Evolutionary conservation across 2,329 filamentous ascomycete species (phyloP).

Genomic region (Hypoxylon rubiginosum): DNA sequence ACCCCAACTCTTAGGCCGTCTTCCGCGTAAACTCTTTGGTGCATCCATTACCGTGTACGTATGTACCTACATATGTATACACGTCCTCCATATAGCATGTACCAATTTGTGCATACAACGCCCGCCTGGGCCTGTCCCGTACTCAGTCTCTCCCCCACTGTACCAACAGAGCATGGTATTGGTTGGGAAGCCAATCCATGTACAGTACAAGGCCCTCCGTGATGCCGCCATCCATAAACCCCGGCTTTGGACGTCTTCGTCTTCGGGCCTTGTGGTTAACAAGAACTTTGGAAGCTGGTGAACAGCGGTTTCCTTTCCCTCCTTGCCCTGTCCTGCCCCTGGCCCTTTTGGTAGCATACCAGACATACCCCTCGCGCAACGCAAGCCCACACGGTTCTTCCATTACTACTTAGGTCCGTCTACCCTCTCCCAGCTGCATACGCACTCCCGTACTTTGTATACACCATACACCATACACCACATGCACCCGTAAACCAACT

Average conservation of each 20-base stretch:
- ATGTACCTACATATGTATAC: slow-evolving; percentile 4
- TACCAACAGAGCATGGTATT: slow-evolving; percentile 35
- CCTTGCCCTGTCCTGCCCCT: slow-evolving; percentile 12
- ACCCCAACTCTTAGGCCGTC: slow-evolving; percentile 34
- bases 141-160: slow-evolving; percentile 36
- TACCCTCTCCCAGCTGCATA: slow-evolving; percentile 16
- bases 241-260: slow-evolving; percentile 37
- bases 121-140: slow-evolving; percentile 29
- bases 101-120: slow-evolving; percentile 23
- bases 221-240: slow-evolving; percentile 42
- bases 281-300: slow-evolving; percentile 31
- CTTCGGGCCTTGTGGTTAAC: slow-evolving; percentile 35
- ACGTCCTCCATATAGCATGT: slow-evolving; percentile 9
- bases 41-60: slow-evolving; percentile 13
- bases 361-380: slow-evolving; percentile 31
- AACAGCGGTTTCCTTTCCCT: too few species aligned
- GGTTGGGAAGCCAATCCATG: slow-evolving; percentile 40
- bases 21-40: slow-evolving; percentile 14
- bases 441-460: slow-evolving; percentile 11
- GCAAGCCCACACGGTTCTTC: slow-evolving; percentile 31
- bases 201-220: slow-evolving; percentile 37
- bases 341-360: slow-evolving; percentile 21
- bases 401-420: slow-evolving; percentile 6
- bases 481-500: slow-evolving; percentile 34
- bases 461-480: slow-evolving; percentile 21